Conservation (phyloP, 1,139 yeast species). For the Pichia sp. region DNA sequence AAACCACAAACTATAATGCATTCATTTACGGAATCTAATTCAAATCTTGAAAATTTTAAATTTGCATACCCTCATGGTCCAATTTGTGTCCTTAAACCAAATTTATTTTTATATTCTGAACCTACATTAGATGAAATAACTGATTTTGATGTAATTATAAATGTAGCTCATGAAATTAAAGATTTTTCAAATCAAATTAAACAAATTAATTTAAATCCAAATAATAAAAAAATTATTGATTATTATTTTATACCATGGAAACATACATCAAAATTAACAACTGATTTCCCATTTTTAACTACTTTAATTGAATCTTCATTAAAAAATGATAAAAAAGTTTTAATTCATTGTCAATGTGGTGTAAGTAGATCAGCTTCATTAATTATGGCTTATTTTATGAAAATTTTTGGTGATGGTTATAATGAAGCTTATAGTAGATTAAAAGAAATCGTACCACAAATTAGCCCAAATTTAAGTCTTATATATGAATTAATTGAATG, state of each 20-base stretch:
- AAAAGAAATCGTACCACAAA: constrained; percentile 58
- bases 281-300: constrained; percentile 58
- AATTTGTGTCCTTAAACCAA: constrained; percentile 53
- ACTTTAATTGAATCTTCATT: constrained; percentile 39
- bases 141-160: constrained; percentile 68
- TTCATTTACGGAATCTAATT: too few relatives aligned
- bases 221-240: constrained; percentile 31
- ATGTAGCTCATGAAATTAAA: constrained; percentile 77
- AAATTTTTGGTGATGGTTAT: constrained; percentile 47
- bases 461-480: constrained; percentile 84
- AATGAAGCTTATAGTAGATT: constrained; percentile 76
- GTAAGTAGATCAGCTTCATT: constrained; percentile 85
- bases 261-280: constrained; percentile 64
- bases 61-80: constrained; percentile 80
- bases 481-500: constrained; percentile 86
- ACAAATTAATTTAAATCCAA: constrained; percentile 12
- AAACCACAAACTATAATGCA: constrained; percentile 24
- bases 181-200: constrained; percentile 29
- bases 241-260: constrained; percentile 82
- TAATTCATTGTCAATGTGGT: constrained; percentile 91
- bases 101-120: constrained; percentile 53
- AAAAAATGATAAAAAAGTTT: constrained; percentile 39
- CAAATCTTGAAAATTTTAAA: constrained; percentile 12
- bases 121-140: constrained; percentile 48
- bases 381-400: constrained; percentile 80